Base-by-base conservation (phyloP, 192 early-diverging fungal genomes). In the Irineochytrium annulatum region DNA sequence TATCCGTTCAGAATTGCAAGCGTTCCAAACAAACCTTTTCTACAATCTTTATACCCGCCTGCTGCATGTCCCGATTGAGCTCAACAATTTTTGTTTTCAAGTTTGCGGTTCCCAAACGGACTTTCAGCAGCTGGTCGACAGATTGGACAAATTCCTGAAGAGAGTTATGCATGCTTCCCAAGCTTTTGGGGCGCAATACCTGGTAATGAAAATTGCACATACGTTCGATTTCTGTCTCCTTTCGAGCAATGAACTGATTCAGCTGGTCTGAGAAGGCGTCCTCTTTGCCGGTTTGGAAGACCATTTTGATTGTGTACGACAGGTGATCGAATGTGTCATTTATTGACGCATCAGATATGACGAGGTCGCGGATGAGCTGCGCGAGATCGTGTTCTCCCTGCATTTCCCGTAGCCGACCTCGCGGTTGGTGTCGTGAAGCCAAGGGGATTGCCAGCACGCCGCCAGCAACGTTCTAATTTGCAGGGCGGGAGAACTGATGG, bases 151-250 rank as follows among this genome's bases (percentile, higher is more conserved):
- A 94, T 74, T 94, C 91, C 88, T 90, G 63, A 2, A 28, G 19
- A 2, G 29, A 22, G 1, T 34, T 3, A 48, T n/a, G 31, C 13
- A 43, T 11, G 31, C 2, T 32, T 28, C 1, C 17, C 8, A 34
- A 30, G 13, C 22, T 34, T n/a, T 13, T 37, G 17, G 56, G 13
- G 13, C 13, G 53, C 37, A 30, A 26, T 56, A 90, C 94, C 78
- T 97, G 89, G 70, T 95, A 95, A 71, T 99, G 90, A 69, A 86
- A 83, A 65, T 89, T 90, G 74, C 97, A 99, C 78, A 99, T 90
- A 55, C 89, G 86, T 77, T 97, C 94, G 59, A 99, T 99, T 71
- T 99, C 97, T 30, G 81, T 79, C 60, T 97, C 94, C 61, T 98
- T 98, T 49, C 84, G 82, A 49, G 84, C 75, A 27, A 92, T 88